Conservation (phyloP, 2,329 filamentous ascomycete genomes). For the Amylocarpus encephaloides region DNA sequence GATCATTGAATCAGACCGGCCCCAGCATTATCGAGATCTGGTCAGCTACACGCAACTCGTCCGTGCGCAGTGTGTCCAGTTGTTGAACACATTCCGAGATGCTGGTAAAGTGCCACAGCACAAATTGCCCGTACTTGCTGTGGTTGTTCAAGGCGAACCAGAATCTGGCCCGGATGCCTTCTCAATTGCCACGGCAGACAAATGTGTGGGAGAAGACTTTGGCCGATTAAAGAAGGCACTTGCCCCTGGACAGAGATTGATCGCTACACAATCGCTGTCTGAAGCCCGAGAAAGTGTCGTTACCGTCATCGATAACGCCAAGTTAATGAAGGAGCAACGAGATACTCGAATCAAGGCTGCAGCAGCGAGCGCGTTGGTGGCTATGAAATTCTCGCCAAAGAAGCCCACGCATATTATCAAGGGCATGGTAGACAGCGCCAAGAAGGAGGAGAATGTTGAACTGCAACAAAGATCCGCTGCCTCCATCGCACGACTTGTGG, state of each 20-base stretch:
- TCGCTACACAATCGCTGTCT: slow-evolving; percentile 69
- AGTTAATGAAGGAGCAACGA: slow-evolving; percentile 68
- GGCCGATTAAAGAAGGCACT: slow-evolving; percentile 85
- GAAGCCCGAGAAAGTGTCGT: slow-evolving; percentile 69
- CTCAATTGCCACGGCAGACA: slow-evolving; percentile 79
- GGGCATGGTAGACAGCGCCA: slow-evolving; percentile 96
- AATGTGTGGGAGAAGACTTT: slow-evolving; percentile 77
- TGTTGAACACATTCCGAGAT: slow-evolving; percentile 88
- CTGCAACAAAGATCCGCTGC: slow-evolving; percentile 80
- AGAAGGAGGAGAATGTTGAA: slow-evolving; percentile 85
- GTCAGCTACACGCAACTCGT: slow-evolving; percentile 85
- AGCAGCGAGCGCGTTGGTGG: slow-evolving; percentile 79
- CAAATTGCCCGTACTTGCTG: slow-evolving; percentile 74
- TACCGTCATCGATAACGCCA: slow-evolving; percentile 72
- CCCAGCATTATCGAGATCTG: slow-evolving; percentile 79
- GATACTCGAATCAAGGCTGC: slow-evolving; percentile 83
- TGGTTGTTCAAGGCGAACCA: slow-evolving; percentile 87
- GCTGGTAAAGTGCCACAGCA: slow-evolving; percentile 72
- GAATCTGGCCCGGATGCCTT: slow-evolving; percentile 92
- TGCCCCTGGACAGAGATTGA: slow-evolving; percentile 79
- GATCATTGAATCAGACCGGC: slow-evolving; percentile 76
- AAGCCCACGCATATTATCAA: slow-evolving; percentile 92
- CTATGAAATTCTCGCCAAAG: slow-evolving; percentile 83
- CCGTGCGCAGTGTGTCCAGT: slow-evolving; percentile 82
- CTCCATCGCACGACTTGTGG: slow-evolving; percentile 79